Evolutionary conservation across 108 stramenopile species (phyloP).

Genomic region (Pseudonitzschia delicatissima): DNA sequence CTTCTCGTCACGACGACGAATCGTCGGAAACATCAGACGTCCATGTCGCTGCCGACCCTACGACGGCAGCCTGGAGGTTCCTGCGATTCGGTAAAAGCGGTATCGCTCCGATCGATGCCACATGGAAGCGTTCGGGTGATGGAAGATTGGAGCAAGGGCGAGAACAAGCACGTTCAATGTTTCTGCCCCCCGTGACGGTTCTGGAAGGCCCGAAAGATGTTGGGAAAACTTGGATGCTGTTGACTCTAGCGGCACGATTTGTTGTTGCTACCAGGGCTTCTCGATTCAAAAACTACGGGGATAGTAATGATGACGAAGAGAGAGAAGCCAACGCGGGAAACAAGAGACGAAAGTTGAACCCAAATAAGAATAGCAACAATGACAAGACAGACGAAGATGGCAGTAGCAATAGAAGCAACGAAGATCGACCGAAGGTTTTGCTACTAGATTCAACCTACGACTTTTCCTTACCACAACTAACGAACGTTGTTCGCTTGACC

Average conservation of each 20-base stretch:
- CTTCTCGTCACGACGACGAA: neutral
- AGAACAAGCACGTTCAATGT: neutral
- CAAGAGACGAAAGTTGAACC: neutral
- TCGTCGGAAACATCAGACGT: neutral
- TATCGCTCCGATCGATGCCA: slow-evolving; percentile 34
- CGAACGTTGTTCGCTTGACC: slow-evolving; percentile 19
- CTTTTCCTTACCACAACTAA: slow-evolving; percentile 13
- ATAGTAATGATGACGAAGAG: neutral
- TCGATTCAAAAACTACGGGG: slow-evolving; percentile 2
- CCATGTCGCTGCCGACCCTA: slow-evolving; percentile 8
- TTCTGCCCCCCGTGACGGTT: slow-evolving; percentile 10
- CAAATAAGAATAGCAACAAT: neutral
- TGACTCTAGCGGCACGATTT: slow-evolving; percentile 39
- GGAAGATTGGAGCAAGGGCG: neutral
- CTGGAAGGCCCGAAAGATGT: slow-evolving; percentile 17
- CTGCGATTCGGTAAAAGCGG: slow-evolving; percentile 20
- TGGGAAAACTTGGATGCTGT: slow-evolving; percentile 40
- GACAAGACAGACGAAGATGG: neutral
- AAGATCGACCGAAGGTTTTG: slow-evolving; percentile 24
- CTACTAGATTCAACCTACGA: slow-evolving; percentile 29
- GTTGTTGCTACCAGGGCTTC: slow-evolving; percentile 35
- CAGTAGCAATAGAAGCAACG: neutral
- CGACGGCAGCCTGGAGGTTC: slow-evolving; percentile 25
- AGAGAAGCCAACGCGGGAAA: neutral
- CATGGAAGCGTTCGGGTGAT: slow-evolving; percentile 8